phyloP scores from a whole-genome alignment of 2,329 filamentous ascomycete species.

The Verticillium albo-atrum region DNA sequence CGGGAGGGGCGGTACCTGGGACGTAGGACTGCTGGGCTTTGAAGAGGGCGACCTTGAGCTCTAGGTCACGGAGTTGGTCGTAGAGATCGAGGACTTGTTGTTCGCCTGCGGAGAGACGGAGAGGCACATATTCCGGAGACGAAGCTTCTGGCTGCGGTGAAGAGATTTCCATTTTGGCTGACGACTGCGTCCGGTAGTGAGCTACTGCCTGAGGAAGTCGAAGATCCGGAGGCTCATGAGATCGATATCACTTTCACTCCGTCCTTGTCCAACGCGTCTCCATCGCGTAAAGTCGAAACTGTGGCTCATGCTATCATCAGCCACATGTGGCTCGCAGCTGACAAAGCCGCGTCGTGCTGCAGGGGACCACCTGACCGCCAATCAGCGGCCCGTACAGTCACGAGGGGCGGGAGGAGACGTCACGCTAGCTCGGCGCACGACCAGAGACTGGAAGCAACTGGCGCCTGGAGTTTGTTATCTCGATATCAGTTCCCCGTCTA shows the following conservation, averaged over 20 bases:
- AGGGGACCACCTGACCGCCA: background rate
- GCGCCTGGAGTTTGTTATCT: background rate
- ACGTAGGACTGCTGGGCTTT: constrained; percentile 38
- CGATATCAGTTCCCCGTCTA: background rate
- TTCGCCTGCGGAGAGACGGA: constrained; percentile 63
- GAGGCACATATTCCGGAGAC: constrained; percentile 29
- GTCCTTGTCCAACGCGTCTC: background rate
- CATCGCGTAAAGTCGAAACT: background rate
- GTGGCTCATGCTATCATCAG: background rate
- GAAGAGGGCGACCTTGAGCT: constrained; percentile 67
- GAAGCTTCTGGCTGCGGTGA: constrained; percentile 8
- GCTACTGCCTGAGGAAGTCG: background rate
- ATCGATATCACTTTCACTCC: background rate
- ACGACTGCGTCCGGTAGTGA: constrained; percentile 4
- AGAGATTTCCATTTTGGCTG: constrained; percentile 15
- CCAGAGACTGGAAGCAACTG: background rate
- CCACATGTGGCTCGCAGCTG: constrained; percentile 1
- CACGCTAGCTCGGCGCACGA: constrained; percentile 23
- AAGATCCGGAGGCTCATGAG: constrained; percentile 1
- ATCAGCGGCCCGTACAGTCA: constrained; percentile 6
- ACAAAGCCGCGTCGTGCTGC: background rate
- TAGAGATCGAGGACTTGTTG: constrained; percentile 63
- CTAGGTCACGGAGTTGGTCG: constrained; percentile 65
- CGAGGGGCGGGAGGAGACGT: constrained; percentile 7
- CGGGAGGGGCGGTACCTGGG: constrained; percentile 22